Evolutionary conservation across 179 eudicot genomes (phyloP), one percentile per base, ranked within the genome.

Genomic region (Spinacia oleracea): DNA sequence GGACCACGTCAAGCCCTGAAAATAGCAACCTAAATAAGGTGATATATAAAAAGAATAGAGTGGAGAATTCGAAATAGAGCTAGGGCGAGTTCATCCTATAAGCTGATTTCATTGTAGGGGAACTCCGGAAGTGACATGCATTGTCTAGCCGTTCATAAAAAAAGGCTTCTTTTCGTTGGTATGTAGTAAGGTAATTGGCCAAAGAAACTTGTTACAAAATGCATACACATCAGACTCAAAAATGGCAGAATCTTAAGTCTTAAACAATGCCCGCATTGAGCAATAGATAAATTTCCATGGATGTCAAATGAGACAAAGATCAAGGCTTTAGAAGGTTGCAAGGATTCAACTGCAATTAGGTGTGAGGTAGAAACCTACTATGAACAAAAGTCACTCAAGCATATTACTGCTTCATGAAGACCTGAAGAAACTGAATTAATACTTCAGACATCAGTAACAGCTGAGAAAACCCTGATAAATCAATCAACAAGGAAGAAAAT

Each of bases 221-320:
- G 62, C 75, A 72, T 31, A 56, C 43, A 66, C 63, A 55, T 73
- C 46, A 53, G 3, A 73, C 20, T 73, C 50, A 38, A 4, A 3
- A 20, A 11, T 35, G 32, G 35, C 2, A 31, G 18, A 16, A 32
- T 72, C 75, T 48, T 51, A 53, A 18, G 9, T 66, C 60, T 4
- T 50, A 48, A 64, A 32, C 23, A 2, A 32, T 32, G n/a, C 23
- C 20, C 16, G 18, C 64, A 25, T 9, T 59, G 64, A 59, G 5
- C 32, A 59, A 23, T 62, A 62, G 8, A 27, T 5, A 35, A 62
- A 46, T 31, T 21, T 20, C 29, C 58, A 20, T 53, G 21, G 6
- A 72, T 34, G 25, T 51, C 18, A 73, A 35, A 12, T 34, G 21
- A n/a, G 29, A 58, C 12, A 55, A n/a, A 55, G 23, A 2, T 12